Conservation (phyloP, 2,329 filamentous ascomycete genomes). For the Fusarium verrucosum region DNA sequence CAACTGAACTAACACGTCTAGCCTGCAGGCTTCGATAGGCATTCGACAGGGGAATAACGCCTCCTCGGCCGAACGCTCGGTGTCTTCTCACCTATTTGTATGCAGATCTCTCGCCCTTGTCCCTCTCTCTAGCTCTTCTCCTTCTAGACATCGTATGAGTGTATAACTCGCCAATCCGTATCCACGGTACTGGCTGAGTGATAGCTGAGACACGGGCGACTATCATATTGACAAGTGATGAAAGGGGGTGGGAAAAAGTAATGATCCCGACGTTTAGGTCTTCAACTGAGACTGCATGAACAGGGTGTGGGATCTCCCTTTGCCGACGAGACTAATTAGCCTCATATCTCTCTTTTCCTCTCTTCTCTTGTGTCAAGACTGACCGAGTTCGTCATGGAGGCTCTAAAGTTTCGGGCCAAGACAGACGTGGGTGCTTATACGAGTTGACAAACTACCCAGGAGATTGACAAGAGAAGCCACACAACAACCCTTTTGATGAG, state of each 20-base stretch:
- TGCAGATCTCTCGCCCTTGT: constrained; percentile 31
- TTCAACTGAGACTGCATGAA: constrained; percentile 29
- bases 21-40: constrained; percentile 5
- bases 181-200: constrained; percentile 35
- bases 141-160: not conserved
- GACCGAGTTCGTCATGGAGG: constrained; percentile 1
- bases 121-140: constrained; percentile 1
- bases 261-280: constrained; percentile 34
- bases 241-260: constrained; percentile 13
- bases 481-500: constrained; percentile 16
- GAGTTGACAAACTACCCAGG: not conserved
- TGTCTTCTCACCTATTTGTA: constrained; percentile 3
- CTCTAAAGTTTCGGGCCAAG: constrained; percentile 11
- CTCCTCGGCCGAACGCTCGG: constrained; percentile 17
- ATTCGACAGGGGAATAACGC: constrained; percentile 9
- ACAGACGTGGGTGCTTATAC: not conserved
- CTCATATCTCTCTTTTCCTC: constrained; percentile 19
- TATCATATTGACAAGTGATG: constrained; percentile 26
- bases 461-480: constrained; percentile 17
- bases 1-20: constrained; percentile 15
- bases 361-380: not conserved
- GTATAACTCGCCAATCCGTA: constrained; percentile 15
- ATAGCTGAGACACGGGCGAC: constrained; percentile 23
- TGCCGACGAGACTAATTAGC: constrained; percentile 9
- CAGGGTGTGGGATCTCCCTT: constrained; percentile 25